These are phyloP conservation scores for Lachnellula occidentalis DNA, from an alignment of 2,329 filamentous ascomycete species.

Conservation along the genomic window DNA sequence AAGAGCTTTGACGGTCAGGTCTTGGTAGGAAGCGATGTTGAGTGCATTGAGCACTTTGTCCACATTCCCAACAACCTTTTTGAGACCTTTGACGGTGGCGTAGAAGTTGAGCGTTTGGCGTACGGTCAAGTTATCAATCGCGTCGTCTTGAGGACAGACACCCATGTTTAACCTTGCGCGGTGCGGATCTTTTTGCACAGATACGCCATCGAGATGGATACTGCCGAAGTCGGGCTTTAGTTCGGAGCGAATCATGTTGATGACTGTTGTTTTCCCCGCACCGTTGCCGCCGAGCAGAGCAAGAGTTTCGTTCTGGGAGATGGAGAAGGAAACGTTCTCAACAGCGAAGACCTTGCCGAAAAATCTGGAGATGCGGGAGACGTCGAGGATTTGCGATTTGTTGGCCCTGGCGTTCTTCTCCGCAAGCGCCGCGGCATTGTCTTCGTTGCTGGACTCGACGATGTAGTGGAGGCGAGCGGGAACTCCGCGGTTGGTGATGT, in stretches of 20 bases:
- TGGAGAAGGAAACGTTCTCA: constrained; percentile 58
- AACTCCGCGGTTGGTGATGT: constrained; percentile 18
- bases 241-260: constrained; percentile 61
- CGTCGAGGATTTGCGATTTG: constrained; percentile 45
- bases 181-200: constrained; percentile 35
- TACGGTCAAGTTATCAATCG: constrained; percentile 32
- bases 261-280: constrained; percentile 60
- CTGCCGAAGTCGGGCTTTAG: constrained; percentile 52
- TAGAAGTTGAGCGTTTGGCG: constrained; percentile 31
- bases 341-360: constrained; percentile 56
- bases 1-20: constrained; percentile 25
- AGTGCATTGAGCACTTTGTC: constrained; percentile 27
- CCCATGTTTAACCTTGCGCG: constrained; percentile 26
- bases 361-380: constrained; percentile 55
- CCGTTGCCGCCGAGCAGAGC: constrained; percentile 62
- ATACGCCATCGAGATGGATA: constrained; percentile 55
- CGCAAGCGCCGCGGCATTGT: neutral
- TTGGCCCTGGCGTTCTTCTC: constrained; percentile 29
- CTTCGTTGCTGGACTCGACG: constrained; percentile 25
- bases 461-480: constrained; percentile 23
- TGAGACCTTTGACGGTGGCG: constrained; percentile 30
- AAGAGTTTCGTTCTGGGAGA: constrained; percentile 55
- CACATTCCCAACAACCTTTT: constrained; percentile 26
- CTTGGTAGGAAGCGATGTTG: constrained; percentile 25
- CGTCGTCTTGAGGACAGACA: constrained; percentile 33